Evolutionary conservation across 768 basidiomycete genomes (phyloP).

Genomic region (Naganishia kalamii): DNA sequence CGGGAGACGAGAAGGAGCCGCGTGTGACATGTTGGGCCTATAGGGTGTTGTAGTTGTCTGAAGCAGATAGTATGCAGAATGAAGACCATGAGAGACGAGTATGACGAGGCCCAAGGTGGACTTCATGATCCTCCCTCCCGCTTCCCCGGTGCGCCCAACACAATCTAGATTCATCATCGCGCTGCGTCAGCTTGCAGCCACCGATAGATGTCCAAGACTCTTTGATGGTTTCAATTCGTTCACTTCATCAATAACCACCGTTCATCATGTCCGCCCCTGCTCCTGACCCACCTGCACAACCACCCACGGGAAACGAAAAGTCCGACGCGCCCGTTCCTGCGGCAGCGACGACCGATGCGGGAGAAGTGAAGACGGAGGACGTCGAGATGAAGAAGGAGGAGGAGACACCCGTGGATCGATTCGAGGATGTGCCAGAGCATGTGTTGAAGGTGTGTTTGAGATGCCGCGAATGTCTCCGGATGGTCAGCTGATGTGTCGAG

Average conservation of each 20-base stretch:
- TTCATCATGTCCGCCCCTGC: constrained; percentile 15
- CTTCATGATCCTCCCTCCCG: too few species aligned
- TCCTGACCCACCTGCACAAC: constrained; percentile 17
- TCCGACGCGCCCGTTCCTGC: not conserved
- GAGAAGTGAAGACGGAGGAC: constrained; percentile 23
- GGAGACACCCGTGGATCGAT: constrained; percentile 58
- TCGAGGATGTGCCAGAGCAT: constrained; percentile 87
- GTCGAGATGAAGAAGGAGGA: constrained; percentile 36
- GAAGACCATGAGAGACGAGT: too few species aligned
- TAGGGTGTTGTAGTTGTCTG: not conserved
- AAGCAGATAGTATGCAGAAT: too few species aligned
- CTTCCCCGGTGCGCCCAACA: not conserved
- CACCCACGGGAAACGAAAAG: not conserved
- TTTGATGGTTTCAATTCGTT: not conserved
- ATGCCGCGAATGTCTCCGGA: not conserved
- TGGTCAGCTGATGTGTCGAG: not conserved
- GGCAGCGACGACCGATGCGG: constrained; percentile 19
- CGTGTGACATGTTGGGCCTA: constrained; percentile 10
- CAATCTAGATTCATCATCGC: not conserved
- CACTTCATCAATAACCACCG: not conserved
- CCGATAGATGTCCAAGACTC: not conserved
- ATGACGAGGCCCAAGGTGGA: not conserved
- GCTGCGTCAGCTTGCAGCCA: constrained; percentile 12
- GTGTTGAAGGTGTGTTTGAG: constrained; percentile 58
- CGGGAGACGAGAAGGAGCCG: not conserved